phyloP scores from a whole-genome alignment of 169 alveolate species.

The Neospora caninum region DNA sequence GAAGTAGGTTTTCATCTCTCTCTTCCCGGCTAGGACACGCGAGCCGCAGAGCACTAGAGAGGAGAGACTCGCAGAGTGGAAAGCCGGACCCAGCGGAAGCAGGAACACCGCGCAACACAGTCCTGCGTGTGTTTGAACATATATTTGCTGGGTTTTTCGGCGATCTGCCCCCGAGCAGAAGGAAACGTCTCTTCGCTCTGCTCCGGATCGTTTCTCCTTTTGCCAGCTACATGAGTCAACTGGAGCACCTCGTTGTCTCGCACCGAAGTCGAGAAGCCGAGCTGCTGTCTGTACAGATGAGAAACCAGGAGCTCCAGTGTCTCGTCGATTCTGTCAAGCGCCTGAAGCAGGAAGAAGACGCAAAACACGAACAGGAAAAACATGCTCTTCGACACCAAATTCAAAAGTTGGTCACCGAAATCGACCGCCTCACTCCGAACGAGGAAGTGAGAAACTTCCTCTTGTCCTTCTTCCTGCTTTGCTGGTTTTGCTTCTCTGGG shows the following conservation, averaged over 20 bases:
- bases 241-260: neutral
- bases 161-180: too few species aligned
- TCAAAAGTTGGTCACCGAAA: neutral
- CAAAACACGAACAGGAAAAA: neutral
- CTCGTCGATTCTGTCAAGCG: neutral
- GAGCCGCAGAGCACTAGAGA: neutral
- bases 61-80: neutral
- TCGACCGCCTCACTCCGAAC: conserved; percentile 2
- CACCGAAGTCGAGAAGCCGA: neutral
- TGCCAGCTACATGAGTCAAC: conserved; percentile 3
- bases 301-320: neutral
- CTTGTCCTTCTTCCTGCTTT: neutral
- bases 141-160: neutral
- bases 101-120: too few species aligned
- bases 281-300: neutral
- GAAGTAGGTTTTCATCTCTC: neutral
- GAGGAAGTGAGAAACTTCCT: neutral
- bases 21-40: neutral
- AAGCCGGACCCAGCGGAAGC: neutral
- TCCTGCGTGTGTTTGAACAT: neutral
- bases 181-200: too few species aligned
- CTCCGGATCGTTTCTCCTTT: neutral
- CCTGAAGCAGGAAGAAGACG: neutral
- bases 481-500: neutral
- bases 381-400: neutral